Percentiles rank a stretch among this genome's conserved stretches.
Evolutionary conservation across 2,329 filamentous ascomycete species (phyloP).

Genomic region (Colletotrichum theobromicola): DNA sequence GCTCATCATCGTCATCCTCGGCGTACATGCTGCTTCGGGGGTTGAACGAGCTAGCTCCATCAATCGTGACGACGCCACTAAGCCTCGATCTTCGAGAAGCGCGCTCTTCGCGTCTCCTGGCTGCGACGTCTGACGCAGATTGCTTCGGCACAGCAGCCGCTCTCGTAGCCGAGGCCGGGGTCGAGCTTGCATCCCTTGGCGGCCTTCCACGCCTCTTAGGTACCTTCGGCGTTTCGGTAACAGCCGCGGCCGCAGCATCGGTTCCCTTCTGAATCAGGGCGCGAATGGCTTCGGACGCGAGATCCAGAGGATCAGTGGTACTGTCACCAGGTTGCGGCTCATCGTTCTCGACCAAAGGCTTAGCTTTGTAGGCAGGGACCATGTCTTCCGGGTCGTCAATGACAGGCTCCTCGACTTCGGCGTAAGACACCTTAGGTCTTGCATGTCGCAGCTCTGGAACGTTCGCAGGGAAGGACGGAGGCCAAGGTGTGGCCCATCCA

Average conservation of each 20-base stretch:
- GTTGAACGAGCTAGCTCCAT: conserved; percentile 8
- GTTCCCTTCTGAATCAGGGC: conserved; percentile 28
- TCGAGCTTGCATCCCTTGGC: conserved; percentile 39
- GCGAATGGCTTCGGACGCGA: conserved; percentile 41
- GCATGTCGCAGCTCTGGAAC: conserved; percentile 57
- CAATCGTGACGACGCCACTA: conserved; percentile 1
- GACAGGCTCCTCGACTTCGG: conserved; percentile 47
- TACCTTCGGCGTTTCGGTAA: conserved; percentile 28
- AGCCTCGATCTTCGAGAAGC: conserved; percentile 21
- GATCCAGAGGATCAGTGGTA: conserved; percentile 36
- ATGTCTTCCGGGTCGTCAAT: conserved; percentile 49
- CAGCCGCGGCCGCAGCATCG: conserved; percentile 12
- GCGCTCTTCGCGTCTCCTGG: conserved; percentile 11
- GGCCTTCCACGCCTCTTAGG: conserved; percentile 33
- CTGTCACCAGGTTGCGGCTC: conserved; percentile 1
- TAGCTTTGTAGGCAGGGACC: conserved; percentile 25
- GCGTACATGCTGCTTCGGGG: not conserved
- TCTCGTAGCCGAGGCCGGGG: not conserved
- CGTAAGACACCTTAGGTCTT: conserved; percentile 56
- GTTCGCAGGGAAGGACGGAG: conserved; percentile 33
- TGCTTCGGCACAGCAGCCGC: not conserved
- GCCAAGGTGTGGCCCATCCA: not conserved
- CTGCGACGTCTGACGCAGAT: conserved; percentile 7
- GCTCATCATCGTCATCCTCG: not conserved
- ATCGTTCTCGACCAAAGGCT: not conserved